Percentiles rank a stretch among this genome's conserved stretches.
Conservation (phyloP, 805 yeast genomes). For the Candida xyloterini region DNA sequence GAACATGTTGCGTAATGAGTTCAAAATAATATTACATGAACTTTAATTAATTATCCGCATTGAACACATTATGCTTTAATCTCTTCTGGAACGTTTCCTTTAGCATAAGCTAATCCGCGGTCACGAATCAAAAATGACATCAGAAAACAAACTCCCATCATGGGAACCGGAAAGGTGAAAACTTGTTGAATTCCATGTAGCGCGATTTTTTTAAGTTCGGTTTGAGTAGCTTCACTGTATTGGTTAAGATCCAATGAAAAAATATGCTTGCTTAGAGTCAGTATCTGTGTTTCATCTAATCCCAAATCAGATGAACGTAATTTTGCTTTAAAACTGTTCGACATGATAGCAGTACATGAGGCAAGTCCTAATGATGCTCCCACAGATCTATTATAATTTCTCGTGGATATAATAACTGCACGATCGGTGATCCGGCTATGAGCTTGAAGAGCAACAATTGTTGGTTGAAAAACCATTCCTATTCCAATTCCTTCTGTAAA, state of each 20-base stretch:
- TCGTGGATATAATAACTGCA: constrained; percentile 54
- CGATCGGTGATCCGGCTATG: constrained; percentile 49
- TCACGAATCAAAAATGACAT: constrained; percentile 36
- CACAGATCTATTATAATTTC: constrained; percentile 55
- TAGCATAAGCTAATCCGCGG: constrained; percentile 30
- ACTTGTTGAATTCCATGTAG: constrained; percentile 31
- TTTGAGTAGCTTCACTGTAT: constrained; percentile 25
- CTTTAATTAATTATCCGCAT: background rate
- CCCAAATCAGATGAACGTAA: constrained; percentile 11
- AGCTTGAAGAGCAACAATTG: constrained; percentile 54
- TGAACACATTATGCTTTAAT: background rate
- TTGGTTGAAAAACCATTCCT: constrained; percentile 54
- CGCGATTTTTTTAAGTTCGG: constrained; percentile 26
- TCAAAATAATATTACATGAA: background rate
- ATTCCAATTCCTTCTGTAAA: constrained; percentile 41
- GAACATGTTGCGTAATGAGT: background rate
- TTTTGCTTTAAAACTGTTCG: constrained; percentile 25
- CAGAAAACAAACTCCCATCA: constrained; percentile 35
- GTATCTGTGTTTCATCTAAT: constrained; percentile 12
- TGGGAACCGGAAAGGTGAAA: constrained; percentile 36
- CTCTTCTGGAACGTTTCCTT: background rate
- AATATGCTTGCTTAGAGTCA: constrained; percentile 29
- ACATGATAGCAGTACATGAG: constrained; percentile 30
- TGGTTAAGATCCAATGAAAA: constrained; percentile 31
- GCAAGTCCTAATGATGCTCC: constrained; percentile 66